Percentiles rank a stretch among this genome's conserved stretches.
These are phyloP conservation scores for Eruca vesicaria DNA, from an alignment of 441 rosid genomes.

Conservation along the genomic window DNA sequence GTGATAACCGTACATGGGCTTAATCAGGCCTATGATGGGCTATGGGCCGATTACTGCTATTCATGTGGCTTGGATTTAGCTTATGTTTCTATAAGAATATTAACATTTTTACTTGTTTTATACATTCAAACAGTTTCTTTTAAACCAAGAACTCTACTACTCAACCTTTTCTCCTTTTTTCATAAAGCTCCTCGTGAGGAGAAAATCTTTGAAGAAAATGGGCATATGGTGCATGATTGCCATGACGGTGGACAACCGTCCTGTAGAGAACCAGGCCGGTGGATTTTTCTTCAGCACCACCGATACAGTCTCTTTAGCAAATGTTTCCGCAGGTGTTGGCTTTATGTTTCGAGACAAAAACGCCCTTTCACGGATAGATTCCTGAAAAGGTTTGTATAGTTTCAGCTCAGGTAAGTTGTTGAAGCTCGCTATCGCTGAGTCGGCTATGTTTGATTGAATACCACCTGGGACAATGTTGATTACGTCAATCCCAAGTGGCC, in stretches of 20 bases:
- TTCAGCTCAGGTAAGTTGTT: slow-evolving; percentile 67
- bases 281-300: slow-evolving; percentile 61
- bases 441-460: slow-evolving; percentile 68
- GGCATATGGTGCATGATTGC: slow-evolving; percentile 68
- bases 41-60: neutral
- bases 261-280: slow-evolving; percentile 68
- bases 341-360: slow-evolving; percentile 50
- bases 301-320: slow-evolving; percentile 65
- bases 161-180: slow-evolving; percentile 28
- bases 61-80: neutral
- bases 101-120: neutral
- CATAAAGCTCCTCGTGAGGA: slow-evolving; percentile 43
- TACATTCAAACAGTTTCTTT: neutral
- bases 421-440: slow-evolving; percentile 51
- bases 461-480: slow-evolving; percentile 86
- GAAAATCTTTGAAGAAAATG: slow-evolving; percentile 49
- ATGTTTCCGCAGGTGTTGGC: slow-evolving; percentile 61
- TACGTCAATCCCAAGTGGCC: slow-evolving; percentile 80
- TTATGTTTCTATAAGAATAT: neutral
- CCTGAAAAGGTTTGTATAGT: slow-evolving; percentile 64
- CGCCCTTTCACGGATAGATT: slow-evolving; percentile 56
- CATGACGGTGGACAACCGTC: slow-evolving; percentile 49
- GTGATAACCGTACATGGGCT: neutral
- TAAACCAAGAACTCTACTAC: neutral
- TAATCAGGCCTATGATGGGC: neutral